These are phyloP conservation scores for Aurantiochytrium sp. DNA, from an alignment of 108 stramenopile genomes.

Conservation along the genomic window DNA sequence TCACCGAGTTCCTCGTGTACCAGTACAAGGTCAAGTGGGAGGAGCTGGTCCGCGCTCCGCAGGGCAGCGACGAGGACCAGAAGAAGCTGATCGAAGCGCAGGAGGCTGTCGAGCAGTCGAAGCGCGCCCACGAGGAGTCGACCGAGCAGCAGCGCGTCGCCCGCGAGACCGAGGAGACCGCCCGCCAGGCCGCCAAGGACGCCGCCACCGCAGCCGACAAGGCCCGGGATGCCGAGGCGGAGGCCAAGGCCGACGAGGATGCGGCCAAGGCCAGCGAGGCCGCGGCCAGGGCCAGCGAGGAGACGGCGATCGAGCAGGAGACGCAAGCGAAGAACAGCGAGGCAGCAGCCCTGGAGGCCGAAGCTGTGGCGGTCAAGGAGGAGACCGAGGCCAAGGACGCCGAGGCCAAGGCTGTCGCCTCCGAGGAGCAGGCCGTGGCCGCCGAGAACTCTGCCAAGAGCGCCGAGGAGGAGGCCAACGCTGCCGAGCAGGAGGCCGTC, in stretches of 20 bases:
- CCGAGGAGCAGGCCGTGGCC: neutral
- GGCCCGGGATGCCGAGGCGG: constrained; percentile 3
- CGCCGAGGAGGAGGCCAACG: neutral
- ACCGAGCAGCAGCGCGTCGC: neutral
- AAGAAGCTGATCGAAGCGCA: constrained; percentile 1
- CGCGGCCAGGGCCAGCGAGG: neutral
- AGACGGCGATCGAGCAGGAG: constrained; percentile 16
- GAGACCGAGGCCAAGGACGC: constrained; percentile 5
- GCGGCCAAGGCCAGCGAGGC: neutral
- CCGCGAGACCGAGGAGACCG: neutral
- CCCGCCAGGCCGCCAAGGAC: constrained; percentile 22
- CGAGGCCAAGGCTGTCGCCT: neutral
- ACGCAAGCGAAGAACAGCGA: constrained; percentile 22
- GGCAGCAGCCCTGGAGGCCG: constrained; percentile 9
- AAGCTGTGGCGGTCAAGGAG: constrained; percentile 22
- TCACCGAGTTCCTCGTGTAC: constrained; percentile 36
- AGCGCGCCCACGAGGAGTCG: constrained; percentile 25
- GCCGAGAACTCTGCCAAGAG: neutral
- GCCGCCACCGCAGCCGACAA: neutral
- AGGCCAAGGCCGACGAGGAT: neutral
- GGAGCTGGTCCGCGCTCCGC: constrained; percentile 31
- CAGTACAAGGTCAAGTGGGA: constrained; percentile 36
- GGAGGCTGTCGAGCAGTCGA: neutral
- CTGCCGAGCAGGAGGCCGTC: neutral
- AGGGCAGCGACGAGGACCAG: constrained; percentile 32